Conservation (phyloP, 2,329 filamentous ascomycete genomes). For the Colletotrichum musae region DNA sequence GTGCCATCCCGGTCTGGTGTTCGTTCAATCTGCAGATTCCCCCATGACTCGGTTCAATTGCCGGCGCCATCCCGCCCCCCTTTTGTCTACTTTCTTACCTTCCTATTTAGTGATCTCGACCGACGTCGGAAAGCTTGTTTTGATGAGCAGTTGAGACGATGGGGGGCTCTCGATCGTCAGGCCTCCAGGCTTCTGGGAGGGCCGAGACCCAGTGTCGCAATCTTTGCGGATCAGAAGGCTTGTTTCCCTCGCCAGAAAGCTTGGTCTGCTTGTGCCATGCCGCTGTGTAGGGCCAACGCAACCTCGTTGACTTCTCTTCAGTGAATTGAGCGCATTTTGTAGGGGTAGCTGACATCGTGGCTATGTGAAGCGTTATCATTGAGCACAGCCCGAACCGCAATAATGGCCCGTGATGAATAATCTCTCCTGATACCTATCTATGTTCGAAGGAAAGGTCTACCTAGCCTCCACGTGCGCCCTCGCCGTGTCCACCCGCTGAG, state of each 20-base stretch:
- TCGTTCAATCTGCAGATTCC: not conserved
- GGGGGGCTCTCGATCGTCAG: not conserved
- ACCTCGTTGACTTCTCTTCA: too few species aligned
- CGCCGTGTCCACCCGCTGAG: too few species aligned
- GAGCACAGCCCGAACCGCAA: too few species aligned
- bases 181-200: not conserved
- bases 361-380: too few species aligned
- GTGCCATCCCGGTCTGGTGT: not conserved
- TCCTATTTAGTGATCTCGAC: constrained; percentile 12
- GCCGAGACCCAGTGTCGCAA: not conserved
- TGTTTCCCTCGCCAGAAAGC: constrained; percentile 7
- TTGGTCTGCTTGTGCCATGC: not conserved
- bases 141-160: not conserved
- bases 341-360: too few species aligned
- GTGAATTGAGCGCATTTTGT: too few species aligned
- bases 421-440: too few species aligned
- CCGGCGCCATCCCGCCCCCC: not conserved
- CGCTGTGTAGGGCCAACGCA: too few species aligned
- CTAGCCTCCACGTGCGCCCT: too few species aligned
- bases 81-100: constrained; percentile 7
- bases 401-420: too few species aligned
- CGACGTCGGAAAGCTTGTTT: constrained; percentile 25
- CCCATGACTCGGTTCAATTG: constrained; percentile 13
- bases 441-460: too few species aligned
- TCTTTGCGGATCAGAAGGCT: constrained; percentile 3